phyloP scores from a whole-genome alignment of 768 basidiomycete genomes.

The Lactifluus piperatus region DNA sequence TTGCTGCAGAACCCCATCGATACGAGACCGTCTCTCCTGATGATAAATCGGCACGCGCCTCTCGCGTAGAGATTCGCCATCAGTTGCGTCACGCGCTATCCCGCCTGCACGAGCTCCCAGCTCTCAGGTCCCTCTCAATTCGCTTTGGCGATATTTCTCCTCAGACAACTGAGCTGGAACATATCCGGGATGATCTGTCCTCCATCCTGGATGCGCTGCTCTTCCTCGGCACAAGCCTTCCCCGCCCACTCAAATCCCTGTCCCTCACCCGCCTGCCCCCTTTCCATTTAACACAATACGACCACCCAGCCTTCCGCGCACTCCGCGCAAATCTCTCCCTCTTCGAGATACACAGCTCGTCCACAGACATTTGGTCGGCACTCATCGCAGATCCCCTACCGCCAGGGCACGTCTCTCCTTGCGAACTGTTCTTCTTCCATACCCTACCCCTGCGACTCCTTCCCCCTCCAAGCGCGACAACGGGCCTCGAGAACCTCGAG shows the following conservation, averaged over 20 bases:
- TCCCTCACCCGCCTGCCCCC: slow-evolving; percentile 9
- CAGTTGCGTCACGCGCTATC: not conserved
- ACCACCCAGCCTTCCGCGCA: not conserved
- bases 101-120: slow-evolving; percentile 7
- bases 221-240: not conserved
- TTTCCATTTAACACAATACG: slow-evolving; percentile 4
- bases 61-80: not conserved
- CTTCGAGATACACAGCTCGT: slow-evolving; percentile 1
- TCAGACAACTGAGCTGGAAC: not conserved
- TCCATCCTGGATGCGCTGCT: slow-evolving; percentile 1
- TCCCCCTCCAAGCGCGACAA: not conserved
- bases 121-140: slow-evolving; percentile 2
- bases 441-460: not conserved
- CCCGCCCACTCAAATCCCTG: not conserved
- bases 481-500: not conserved
- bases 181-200: slow-evolving; percentile 3
- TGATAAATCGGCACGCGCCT: not conserved
- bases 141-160: slow-evolving; percentile 7
- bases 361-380: not conserved
- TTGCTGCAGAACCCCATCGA: slow-evolving; percentile 3
- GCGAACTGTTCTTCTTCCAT: slow-evolving; percentile 5
- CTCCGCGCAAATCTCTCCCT: not conserved
- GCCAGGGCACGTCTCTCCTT: not conserved
- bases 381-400: not conserved
- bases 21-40: not conserved